Evolutionary conservation across 73 alveolate species (phyloP).

Genomic region (Tetrahymena elliotti): DNA sequence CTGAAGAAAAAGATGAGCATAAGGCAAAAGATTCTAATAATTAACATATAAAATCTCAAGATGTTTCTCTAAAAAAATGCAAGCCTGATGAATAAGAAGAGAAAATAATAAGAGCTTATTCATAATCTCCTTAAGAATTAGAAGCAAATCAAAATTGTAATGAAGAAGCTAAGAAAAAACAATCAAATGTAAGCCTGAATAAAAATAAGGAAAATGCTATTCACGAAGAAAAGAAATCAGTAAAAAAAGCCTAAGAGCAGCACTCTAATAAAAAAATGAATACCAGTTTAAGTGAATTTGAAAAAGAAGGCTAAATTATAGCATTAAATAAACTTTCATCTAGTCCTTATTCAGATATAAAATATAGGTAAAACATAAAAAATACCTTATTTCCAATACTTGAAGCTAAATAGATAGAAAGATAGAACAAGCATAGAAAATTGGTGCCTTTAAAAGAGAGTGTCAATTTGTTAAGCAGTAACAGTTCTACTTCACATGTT

Average conservation of each 20-base stretch:
- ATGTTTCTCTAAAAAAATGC: neutral
- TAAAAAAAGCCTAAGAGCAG: neutral
- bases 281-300: neutral
- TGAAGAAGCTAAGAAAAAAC: neutral
- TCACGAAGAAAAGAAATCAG: neutral
- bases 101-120: neutral
- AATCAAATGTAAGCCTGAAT: neutral
- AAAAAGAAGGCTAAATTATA: neutral
- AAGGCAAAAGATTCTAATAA: neutral
- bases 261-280: neutral
- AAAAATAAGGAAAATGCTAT: neutral
- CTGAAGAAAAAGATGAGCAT: neutral
- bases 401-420: neutral
- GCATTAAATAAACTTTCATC: neutral
- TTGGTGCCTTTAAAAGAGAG: neutral
- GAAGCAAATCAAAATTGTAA: neutral
- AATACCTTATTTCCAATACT: neutral
- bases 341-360: neutral
- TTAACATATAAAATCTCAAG: neutral
- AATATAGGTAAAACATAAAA: neutral
- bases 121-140: neutral
- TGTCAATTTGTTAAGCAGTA: neutral
- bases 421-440: neutral
- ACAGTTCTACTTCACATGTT: neutral
- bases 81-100: neutral